These are phyloP conservation scores for Aspergillus sp. DNA, from an alignment of 2,329 filamentous ascomycete genomes.

Conservation along the genomic window DNA sequence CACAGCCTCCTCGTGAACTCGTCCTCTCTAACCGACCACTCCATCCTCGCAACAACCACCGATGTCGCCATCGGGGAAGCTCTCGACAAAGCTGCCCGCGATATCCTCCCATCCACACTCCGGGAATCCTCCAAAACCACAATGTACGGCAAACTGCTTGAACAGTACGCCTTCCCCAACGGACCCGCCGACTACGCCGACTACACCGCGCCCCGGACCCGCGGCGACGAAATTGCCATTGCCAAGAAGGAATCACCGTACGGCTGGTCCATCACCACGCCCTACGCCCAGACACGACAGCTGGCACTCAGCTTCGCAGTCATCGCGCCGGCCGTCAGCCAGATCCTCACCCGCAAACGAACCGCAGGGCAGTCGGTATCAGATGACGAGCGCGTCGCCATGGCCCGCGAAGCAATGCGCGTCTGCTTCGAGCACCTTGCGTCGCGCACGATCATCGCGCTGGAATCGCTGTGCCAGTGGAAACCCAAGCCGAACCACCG, in stretches of 20 bases:
- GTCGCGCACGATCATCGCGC: constrained; percentile 68
- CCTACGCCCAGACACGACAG: constrained; percentile 59
- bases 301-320: constrained; percentile 75
- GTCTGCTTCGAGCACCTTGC: constrained; percentile 85
- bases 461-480: constrained; percentile 44
- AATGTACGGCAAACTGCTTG: constrained; percentile 79
- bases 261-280: constrained; percentile 69
- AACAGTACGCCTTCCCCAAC: constrained; percentile 72
- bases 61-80: constrained; percentile 89
- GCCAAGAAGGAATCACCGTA: constrained; percentile 50
- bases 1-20: constrained; percentile 87
- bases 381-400: constrained; percentile 61
- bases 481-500: not conserved
- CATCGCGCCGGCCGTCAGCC: constrained; percentile 64
- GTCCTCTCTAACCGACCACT: constrained; percentile 64
- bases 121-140: constrained; percentile 59
- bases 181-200: constrained; percentile 36
- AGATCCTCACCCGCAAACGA: constrained; percentile 48
- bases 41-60: constrained; percentile 68
- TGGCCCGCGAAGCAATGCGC: constrained; percentile 75
- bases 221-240: constrained; percentile 56
- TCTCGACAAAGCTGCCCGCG: constrained; percentile 81
- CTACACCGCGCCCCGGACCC: constrained; percentile 60
- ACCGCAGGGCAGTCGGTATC: constrained; percentile 40
- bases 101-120: constrained; percentile 65